Percentiles rank a stretch among this genome's conserved stretches.
These are phyloP conservation scores for Clausena lansium DNA, from an alignment of 345 rosid species.

Conservation along the genomic window DNA sequence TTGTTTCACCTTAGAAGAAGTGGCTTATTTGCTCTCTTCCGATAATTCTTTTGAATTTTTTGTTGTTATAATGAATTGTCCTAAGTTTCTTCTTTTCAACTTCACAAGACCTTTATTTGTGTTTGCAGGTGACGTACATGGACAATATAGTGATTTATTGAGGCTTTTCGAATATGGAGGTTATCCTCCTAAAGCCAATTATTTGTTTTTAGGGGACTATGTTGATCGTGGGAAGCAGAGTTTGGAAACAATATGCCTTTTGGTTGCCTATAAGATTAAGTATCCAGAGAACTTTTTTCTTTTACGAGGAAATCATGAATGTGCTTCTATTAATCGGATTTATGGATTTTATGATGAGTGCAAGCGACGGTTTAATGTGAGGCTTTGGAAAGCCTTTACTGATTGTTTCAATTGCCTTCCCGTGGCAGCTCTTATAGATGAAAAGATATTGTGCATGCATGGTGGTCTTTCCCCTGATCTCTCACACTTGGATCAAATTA, in stretches of 20 bases:
- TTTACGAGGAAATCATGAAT: not conserved
- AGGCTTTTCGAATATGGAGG: constrained; percentile 96
- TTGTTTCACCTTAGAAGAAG: not conserved
- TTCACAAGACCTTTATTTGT: not conserved
- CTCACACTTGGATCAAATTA: constrained; percentile 70
- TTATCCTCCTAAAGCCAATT: constrained; percentile 87
- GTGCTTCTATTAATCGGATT: constrained; percentile 77
- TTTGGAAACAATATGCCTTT: constrained; percentile 91
- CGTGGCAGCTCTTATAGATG: constrained; percentile 75
- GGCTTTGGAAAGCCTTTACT: constrained; percentile 87
- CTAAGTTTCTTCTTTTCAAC: constrained; percentile 2
- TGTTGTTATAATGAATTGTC: not conserved
- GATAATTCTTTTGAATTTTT: not conserved
- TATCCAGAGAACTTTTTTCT: constrained; percentile 55
- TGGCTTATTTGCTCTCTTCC: not conserved
- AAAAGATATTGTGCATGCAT: constrained; percentile 93
- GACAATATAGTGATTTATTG: constrained; percentile 83
- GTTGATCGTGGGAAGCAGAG: constrained; percentile 97
- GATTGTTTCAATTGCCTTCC: constrained; percentile 95
- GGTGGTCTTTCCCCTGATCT: constrained; percentile 97
- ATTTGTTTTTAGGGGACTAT: constrained; percentile 88
- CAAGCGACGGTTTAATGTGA: constrained; percentile 87
- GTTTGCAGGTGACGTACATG: constrained; percentile 83
- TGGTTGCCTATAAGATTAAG: constrained; percentile 87
- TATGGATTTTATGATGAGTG: constrained; percentile 97